Evolutionary conservation across 768 basidiomycete genomes (phyloP), one percentile per base, ranked within the genome.

Genomic region (Pholiota conissans): DNA sequence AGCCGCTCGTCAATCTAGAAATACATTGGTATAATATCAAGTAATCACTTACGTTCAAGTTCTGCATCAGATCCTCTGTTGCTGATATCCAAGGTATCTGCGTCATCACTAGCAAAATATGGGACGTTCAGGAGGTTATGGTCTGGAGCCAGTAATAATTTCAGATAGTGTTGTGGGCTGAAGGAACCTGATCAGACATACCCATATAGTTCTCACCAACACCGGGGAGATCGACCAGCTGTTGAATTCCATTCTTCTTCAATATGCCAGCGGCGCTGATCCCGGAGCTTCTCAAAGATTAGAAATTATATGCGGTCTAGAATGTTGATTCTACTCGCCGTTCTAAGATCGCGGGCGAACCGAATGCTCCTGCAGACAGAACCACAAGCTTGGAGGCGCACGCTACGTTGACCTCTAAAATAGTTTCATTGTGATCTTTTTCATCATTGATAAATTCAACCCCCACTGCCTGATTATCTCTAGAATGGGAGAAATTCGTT

Each of bases 141-240:
- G 60, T 80, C 79, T 81, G 29, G 28, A 16, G 13, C 30, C 6
- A 32, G 30, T 32, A 6, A 32, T 32, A 32, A 32, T 32, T 32
- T 27, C 27, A 51, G 26, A 10, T 2, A 27, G 22, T 14, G 14
- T 4, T 32, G 24, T 35, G 18, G 16, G 32, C 13, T 22, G 20
- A 22, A 39, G 8, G 32, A 52, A 26, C 18, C 9, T 1, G 14
- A 29, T 11, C 24, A 3, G 22, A 27, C 61, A 37, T 51, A 79
- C 83, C 84, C 60, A 77, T 75, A 50, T 80, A 83, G 58, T 90
- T 83, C 65, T 87, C 84, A 2, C 91, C 90, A 0, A 94, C 90
- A 18, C 86, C 86, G 2, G 89, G 88, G 14, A 91, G 79, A 52
- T 89, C 82, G 13, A 87, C 76, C 32, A 83, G 52, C 59, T 76